Evolutionary conservation across 2,329 filamentous ascomycete species (phyloP), one percentile per base, ranked within the genome.

Genomic region (Exserohilum rostratum): DNA sequence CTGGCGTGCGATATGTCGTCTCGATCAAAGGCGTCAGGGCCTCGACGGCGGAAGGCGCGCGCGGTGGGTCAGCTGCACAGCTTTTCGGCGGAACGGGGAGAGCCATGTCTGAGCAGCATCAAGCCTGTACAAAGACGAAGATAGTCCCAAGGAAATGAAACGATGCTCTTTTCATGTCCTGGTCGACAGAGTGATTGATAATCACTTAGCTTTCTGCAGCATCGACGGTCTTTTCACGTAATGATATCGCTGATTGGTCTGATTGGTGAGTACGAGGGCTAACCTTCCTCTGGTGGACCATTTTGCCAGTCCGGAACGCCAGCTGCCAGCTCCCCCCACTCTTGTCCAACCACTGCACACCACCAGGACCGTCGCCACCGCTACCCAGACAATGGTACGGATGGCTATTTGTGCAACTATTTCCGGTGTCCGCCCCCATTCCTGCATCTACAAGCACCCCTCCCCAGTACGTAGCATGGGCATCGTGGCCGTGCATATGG

Each of bases 1-100:
- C 69, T 17, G 72, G 82, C 1, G 90, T 92, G 71, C 95, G 91
- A 71, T 96, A 90, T 74, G 90, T 97, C 42, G 83, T 78, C 52
- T 87, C 85, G 6, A 90, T 95, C 49, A 97, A 77, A 20, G 85
- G 79, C 34, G 83, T 79, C 29, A 90, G 78, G 33, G 82, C 78
- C 40, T 75, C 70, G 29, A 65, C 62, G 20, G 71, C 70, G 49
- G 65, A 70, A 47, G 54, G 45, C 6, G 63, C 55, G 46, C 60
- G 61, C 25, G 66, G 64, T 47, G 70, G 63, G 30, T 61, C 56
- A n/a, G 69, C 53, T n/a, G 65, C 70, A 15, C 62, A 56, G 47
- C 69, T 68, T 50, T 60, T 68, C 17, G 70, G 72, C 22, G 68
- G 68, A 33, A 58, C 52, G 10, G 71, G 70, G 25, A 75, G 47